Evolutionary conservation across 306 rosid genomes (phyloP), one percentile per base, ranked within the genome.

Genomic region (Senna siamea): DNA sequence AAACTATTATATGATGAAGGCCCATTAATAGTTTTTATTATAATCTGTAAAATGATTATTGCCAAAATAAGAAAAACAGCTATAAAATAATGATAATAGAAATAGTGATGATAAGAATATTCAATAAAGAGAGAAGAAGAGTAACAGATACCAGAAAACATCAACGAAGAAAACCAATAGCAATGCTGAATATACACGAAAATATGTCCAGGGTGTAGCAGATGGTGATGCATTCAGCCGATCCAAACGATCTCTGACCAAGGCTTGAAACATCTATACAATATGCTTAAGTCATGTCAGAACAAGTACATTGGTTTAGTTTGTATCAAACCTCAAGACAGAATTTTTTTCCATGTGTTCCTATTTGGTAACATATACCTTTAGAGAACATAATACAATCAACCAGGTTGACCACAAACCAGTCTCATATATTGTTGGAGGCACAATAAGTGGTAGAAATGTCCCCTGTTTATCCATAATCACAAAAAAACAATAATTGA

Each of bases 191-290:
- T 86, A 93, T 75, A 93, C 97, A 79, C 97, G 96, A 69, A 89
- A 88, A 85, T 87, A 93, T 72, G 91, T 81, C 96, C 88, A 82
- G 10, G 98, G 85, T 65, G 97, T 88, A 43, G 92, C 93, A 80
- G 98, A 91, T 47, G 97, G 98, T 40, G 98, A 93, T 70, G 98
- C 98, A 81, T 93, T 93, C 79, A 93, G 70, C 35, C 97, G 87
- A 55, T 93, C 97, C 77, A 93, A 85, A 46, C 97, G 89, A 75
- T 93, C 98, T 86, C 98, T 91, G 34, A 97, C 93, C 83, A 93
- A 79, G 82, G 98, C 93, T 91, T 91, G 97, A 89, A 93, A 93
- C 98, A 93, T 93, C 98, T 93, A 77, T 17, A 72, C 40, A 78
- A 89, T 71, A 83, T 69, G 72, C 50, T 57, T 15, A 67, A 37